Base-by-base conservation (phyloP, 1,284 basidiomycete species). In the Thecaphora thlaspeos region DNA sequence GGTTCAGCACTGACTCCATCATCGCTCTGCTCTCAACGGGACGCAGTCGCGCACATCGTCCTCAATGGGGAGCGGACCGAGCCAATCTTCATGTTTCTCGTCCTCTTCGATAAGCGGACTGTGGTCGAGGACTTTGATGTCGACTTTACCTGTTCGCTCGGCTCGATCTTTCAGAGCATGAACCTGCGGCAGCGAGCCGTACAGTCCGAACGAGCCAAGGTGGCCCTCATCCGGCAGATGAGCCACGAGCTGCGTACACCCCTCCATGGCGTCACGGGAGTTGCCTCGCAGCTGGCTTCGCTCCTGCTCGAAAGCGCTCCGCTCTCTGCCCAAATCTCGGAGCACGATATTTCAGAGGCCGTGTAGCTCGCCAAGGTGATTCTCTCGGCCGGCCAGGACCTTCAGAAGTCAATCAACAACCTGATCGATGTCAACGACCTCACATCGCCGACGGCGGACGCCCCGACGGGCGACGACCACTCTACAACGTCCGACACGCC, bases 221-320 rank as follows among this genome's bases (percentile, higher is more conserved):
- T 40, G 19, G 5, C 18, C 14, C 21, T 40, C 39, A 21, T 40
- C 39, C 18, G 39, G 14, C 39, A 40, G 39, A 40, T 40, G 39
- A 40, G 39, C 15, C 39, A 40, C 39, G 39, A 40, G 39, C 39
- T 40, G 39, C 18, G 39, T 9, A 40, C 39, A 18, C 39, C 39
- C 4, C 22, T 40, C 14, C 39, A 40, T 18, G 39, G 39, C 19
- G 17, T 40, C 22, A 40, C 22, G 19, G 39, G 39, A 4, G 17
- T 40, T 8, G 39, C 39, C 3, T 9, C 39, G 18, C 39, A 40
- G 39, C 39, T 40, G 39, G 19, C 18, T 18, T 19, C 39, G 4
- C 18, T 4, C 7, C 39, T 40, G 10, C 11, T 17, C n/a, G 39
- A 40, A 34, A 14, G 15, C 15, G 32, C 11, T 34, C 7, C 32